Conservation (phyloP, 768 basidiomycete genomes). For the Calocybe indica region DNA sequence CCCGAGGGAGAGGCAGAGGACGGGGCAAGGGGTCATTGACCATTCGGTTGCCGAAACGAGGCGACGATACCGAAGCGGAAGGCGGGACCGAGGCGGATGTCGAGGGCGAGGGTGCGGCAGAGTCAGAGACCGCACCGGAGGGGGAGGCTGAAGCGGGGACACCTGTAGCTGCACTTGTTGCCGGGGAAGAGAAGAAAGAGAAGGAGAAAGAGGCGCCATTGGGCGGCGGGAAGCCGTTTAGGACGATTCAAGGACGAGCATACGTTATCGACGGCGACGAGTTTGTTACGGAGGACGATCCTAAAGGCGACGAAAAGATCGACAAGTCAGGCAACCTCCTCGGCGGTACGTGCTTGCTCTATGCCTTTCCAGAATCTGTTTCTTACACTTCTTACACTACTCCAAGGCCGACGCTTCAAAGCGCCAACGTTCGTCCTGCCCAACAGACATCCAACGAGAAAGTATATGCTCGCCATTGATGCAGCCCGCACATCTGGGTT, state of each 20-base stretch:
- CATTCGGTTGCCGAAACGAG: conserved; percentile 23
- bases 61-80: conserved; percentile 22
- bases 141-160: conserved; percentile 28
- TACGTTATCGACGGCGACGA: conserved; percentile 88
- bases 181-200: conserved; percentile 25
- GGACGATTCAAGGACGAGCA: conserved; percentile 65
- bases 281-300: conserved; percentile 75
- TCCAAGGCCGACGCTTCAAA: conserved; percentile 79
- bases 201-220: conserved; percentile 38
- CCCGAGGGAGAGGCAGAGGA: conserved; percentile 26
- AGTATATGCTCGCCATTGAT: conserved; percentile 96
- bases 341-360: conserved; percentile 53
- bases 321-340: conserved; percentile 78
- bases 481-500: conserved; percentile 95
- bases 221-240: conserved; percentile 62
- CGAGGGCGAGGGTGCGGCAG: conserved; percentile 31
- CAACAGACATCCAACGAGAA: conserved; percentile 73
- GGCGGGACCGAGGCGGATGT: conserved; percentile 26
- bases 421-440: conserved; percentile 85
- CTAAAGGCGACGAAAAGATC: conserved; percentile 88
- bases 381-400: conserved; percentile 2
- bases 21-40: conserved; percentile 20
- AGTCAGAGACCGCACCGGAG: conserved; percentile 25
- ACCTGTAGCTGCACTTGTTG: conserved; percentile 3
- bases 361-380: background rate